Base-by-base conservation (phyloP, 2,329 filamentous ascomycete species). In the Ustulina deusta region DNA sequence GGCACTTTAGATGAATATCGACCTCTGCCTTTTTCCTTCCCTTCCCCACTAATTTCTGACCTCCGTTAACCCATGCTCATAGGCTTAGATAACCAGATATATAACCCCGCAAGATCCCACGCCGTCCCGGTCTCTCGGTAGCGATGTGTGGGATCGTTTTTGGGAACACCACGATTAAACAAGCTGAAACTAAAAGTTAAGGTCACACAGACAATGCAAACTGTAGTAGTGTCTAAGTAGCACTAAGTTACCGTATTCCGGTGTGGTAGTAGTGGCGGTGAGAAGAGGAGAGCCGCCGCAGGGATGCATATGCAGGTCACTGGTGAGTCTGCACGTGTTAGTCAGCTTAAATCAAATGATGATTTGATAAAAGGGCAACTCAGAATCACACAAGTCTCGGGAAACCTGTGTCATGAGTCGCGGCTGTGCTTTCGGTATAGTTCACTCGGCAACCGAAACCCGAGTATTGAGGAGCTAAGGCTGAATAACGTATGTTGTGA, bases 211-310 rank as follows among this genome's bases (percentile, higher is more conserved):
- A 44, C 29, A 32, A 44, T 44, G 20, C 44, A 7, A 38, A 13
- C 29, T 2, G 22, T 10, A 34, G 11, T 44, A 32, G 4, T 25
- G 13, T 40, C 22, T 17, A 51, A 34, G 32, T 48, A 32, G 17
- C 38, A 29, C n/a, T 22, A 44, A 27, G 9, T 56, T 17, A 10
- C 40, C 2, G 11, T 17, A 3, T 32, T 57, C 17, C 38, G 10
- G 57, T n/a, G 52, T 13, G 6, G 34, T 22, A n/a, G 44, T 61
- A n/a, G 44, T 61, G 55, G 49, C 61, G 49, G 63, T 66, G 42
- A 54, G 11, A 63, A 40, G 36, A 17, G 44, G 48, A 42, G 11
- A 22, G 59, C 20, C n/a, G 34, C 51, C 51, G 32, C 51, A 54
- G 51, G 51, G 34, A 22, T 55, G 34, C 51, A 55, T 38, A 52